These are phyloP conservation scores for Penicillium turbatum DNA, from an alignment of 495 filamentous ascomycete genomes.

Conservation along the genomic window DNA sequence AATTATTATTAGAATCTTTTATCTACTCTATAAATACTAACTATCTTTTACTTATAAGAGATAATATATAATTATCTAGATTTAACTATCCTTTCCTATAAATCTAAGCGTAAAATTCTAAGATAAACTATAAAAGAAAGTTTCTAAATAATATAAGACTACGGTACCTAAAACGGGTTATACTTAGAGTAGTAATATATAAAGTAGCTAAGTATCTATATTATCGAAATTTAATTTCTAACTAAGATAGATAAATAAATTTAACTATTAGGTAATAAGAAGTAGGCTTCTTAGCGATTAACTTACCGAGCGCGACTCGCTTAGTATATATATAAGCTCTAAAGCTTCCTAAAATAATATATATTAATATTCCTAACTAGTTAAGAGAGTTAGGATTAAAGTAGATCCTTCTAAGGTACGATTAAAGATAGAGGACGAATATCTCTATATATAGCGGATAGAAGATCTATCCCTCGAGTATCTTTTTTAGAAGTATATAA, in stretches of 20 bases:
- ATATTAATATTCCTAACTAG: background rate
- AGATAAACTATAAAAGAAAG: no score
- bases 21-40: slow-evolving; percentile 1
- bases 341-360: background rate
- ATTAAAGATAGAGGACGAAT: no score
- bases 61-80: background rate
- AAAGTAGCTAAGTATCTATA: background rate
- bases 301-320: background rate
- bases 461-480: no score
- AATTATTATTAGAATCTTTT: background rate
- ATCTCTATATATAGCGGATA: no score
- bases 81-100: no score
- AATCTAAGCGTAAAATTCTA: no score
- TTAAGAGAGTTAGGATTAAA: background rate
- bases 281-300: background rate
- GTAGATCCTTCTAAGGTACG: no score
- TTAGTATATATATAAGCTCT: background rate
- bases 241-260: background rate
- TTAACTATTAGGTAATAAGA: slow-evolving; percentile 2
- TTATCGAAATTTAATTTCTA: background rate
- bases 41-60: background rate
- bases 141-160: no score
- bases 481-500: no score
- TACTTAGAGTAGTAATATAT: background rate
- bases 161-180: background rate